Base-by-base conservation (phyloP, 192 early-diverging fungal genomes). In the Oehlia diaphana region DNA sequence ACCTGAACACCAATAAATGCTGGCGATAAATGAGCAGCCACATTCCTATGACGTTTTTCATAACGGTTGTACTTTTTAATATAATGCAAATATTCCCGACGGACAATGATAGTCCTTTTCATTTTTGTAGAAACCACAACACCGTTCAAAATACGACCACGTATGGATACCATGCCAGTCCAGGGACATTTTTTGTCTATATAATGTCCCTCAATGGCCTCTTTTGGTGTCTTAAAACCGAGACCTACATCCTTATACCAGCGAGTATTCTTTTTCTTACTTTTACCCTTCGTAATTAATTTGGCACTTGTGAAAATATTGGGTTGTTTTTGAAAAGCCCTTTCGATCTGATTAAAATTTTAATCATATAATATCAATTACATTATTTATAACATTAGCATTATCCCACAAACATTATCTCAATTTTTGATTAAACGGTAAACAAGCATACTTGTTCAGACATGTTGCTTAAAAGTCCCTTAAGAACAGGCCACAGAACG, bases 121-220 rank as follows among this genome's bases (percentile, higher is more conserved):
- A 99, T 99, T 93, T 98, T 98, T 91, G 88, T 93, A 81, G 95
- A 96, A 79, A 90, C 85, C 76, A 99, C 95, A 77, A 93, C 90
- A 84, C 98, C 98, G 71, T 92, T 93, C 73, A 99, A 87, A 87
- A 99, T 98, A 85, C 97, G 94, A 81, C 98, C 98, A 88, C 97
- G 96, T 89, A 99, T 98, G 85, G 93, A 93, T 83, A 96, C 95
- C 87, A 94, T 91, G 84, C 94, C 92, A 82, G 95, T 95, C 95
- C 97, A 99, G 80, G 98, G 98, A 92, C 98, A 99, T 94, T 99
- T 99, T 92, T 97, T 99, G 92, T 99, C 98, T 77, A 99, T 95
- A 92, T 99, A 99, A 89, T 89, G 91, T 81, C 98, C 98, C 85
- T 93, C 92, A 87, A 97, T 95, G 83, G 97, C 98, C 85, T 96